Conservation (phyloP, 306 rosid genomes). For the Rosa multiflora region DNA sequence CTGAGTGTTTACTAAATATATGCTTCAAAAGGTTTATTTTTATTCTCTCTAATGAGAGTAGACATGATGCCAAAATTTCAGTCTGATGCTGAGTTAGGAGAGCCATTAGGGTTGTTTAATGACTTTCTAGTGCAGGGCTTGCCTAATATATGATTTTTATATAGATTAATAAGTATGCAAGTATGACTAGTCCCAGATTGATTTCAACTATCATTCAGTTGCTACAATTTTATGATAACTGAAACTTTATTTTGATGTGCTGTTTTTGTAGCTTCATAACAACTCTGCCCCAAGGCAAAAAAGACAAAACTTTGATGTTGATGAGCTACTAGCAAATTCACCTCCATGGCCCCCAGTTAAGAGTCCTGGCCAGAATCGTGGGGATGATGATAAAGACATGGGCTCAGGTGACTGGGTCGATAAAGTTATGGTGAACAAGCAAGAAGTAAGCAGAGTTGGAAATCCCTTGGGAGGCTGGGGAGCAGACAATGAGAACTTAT, state of each 20-base stretch:
- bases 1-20: not conserved
- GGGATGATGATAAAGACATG: constrained; percentile 75
- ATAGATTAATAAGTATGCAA: not conserved
- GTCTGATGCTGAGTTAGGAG: not conserved
- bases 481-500: constrained; percentile 57
- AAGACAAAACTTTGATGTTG: constrained; percentile 76
- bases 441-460: constrained; percentile 52
- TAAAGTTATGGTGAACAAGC: constrained; percentile 97
- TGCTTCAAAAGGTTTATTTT: not conserved
- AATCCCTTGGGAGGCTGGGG: constrained; percentile 74
- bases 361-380: constrained; percentile 52
- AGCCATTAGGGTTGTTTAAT: not conserved
- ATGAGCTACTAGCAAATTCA: constrained; percentile 69
- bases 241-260: constrained; percentile 13
- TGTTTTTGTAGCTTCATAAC: constrained; percentile 55
- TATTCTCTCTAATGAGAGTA: not conserved
- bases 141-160: not conserved
- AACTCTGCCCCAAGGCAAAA: constrained; percentile 53
- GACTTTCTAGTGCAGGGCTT: not conserved
- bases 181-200: not conserved
- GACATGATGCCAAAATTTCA: not conserved
- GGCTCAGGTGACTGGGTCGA: constrained; percentile 87
- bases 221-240: constrained; percentile 9
- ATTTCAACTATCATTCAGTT: constrained; percentile 7
- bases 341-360: constrained; percentile 91